phyloP scores from a whole-genome alignment of 2,329 filamentous ascomycete genomes.

The Scedosporium boydii region DNA sequence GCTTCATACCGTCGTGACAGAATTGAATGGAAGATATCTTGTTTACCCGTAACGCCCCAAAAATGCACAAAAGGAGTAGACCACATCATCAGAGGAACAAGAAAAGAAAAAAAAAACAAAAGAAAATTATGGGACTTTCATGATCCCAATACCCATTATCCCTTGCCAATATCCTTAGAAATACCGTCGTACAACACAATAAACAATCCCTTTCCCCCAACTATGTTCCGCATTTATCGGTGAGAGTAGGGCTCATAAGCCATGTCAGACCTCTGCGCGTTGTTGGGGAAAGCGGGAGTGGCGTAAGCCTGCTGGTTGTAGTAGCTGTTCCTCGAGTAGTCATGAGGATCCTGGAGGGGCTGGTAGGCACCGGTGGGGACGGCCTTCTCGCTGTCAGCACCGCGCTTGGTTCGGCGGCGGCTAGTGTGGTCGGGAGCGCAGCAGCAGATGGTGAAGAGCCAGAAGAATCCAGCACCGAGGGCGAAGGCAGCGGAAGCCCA shows the following conservation, averaged over 20 bases:
- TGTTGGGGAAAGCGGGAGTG: conserved; percentile 26
- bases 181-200: not conserved
- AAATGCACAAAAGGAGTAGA: not conserved
- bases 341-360: conserved; percentile 30
- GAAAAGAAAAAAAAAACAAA: not conserved
- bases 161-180: not conserved
- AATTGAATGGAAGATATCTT: not conserved
- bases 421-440: conserved; percentile 46
- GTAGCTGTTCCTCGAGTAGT: conserved; percentile 15
- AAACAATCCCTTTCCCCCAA: not conserved
- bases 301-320: conserved; percentile 23
- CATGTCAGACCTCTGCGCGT: conserved; percentile 35
- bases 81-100: not conserved
- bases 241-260: conserved; percentile 59
- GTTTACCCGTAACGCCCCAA: not conserved
- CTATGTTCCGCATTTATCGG: conserved; percentile 15
- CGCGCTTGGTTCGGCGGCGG: conserved; percentile 23
- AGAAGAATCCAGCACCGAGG: conserved; percentile 72
- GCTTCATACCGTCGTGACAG: not conserved
- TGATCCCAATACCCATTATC: not conserved
- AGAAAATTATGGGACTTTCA: not conserved
- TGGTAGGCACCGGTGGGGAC: conserved; percentile 33
- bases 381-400: conserved; percentile 41
- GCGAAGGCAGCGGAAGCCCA: conserved; percentile 78
- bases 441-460: conserved; percentile 87